Evolutionary conservation across 768 basidiomycete species (phyloP).

Genomic region (Mycena indigotica): DNA sequence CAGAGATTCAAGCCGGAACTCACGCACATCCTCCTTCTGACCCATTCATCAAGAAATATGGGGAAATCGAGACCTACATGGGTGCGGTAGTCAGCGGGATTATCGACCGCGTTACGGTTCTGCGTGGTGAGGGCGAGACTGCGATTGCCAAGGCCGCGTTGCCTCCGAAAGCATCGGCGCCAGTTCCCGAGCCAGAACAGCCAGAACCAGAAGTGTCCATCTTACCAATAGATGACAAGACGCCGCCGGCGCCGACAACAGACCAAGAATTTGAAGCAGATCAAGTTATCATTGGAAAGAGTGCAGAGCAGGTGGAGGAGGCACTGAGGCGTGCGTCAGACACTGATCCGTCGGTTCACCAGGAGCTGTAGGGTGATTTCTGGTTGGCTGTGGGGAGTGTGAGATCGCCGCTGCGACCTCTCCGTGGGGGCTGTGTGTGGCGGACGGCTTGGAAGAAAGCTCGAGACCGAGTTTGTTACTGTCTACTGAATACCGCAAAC

Average conservation of each 20-base stretch:
- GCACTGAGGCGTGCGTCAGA: constrained; percentile 35
- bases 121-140: constrained; percentile 3
- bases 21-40: constrained; percentile 45
- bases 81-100: not conserved
- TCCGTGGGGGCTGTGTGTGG: too few relatives aligned
- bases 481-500: too few relatives aligned
- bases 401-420: too few relatives aligned
- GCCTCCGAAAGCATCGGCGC: not conserved
- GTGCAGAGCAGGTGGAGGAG: constrained; percentile 44
- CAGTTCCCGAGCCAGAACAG: constrained; percentile 4
- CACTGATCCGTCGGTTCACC: constrained; percentile 8
- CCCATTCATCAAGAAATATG: constrained; percentile 28
- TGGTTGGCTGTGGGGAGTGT: not conserved
- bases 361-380: constrained; percentile 26
- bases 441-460: too few relatives aligned
- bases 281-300: constrained; percentile 44
- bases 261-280: not conserved
- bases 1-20: constrained; percentile 48
- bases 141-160: constrained; percentile 4
- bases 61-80: constrained; percentile 5
- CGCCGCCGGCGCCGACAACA: not conserved
- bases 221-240: constrained; percentile 9
- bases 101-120: not conserved
- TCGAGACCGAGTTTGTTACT: too few relatives aligned
- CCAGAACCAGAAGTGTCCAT: constrained; percentile 24